phyloP scores from a whole-genome alignment of 176 grass and related monocot species.

The Carex scoparia region DNA sequence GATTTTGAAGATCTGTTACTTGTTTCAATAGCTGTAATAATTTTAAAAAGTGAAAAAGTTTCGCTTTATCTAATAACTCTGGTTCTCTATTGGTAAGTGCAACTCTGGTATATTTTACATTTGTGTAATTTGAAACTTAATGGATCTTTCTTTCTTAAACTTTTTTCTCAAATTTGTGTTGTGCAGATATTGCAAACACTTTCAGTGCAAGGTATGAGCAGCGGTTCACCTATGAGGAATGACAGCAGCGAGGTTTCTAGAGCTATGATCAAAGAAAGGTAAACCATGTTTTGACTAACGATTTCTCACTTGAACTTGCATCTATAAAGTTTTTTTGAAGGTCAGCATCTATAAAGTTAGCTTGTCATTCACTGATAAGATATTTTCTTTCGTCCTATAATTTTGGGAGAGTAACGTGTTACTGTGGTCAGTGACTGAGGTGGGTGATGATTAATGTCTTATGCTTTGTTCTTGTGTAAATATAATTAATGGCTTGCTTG shows the following conservation, averaged over 20 bases:
- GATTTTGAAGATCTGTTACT: too few species aligned
- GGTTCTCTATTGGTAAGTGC: too few species aligned
- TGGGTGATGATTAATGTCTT: neutral
- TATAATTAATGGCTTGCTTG: neutral
- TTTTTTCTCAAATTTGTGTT: too few species aligned
- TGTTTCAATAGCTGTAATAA: too few species aligned
- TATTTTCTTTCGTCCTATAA: neutral
- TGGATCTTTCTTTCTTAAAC: too few species aligned
- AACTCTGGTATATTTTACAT: too few species aligned
- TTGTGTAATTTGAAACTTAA: too few species aligned
- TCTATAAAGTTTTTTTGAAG: neutral
- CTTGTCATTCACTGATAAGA: neutral
- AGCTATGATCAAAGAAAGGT: constrained; percentile 80
- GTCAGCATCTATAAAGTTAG: too few species aligned
- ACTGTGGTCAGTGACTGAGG: neutral
- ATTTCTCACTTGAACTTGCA: neutral
- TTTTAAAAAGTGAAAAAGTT: too few species aligned
- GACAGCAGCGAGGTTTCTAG: constrained; percentile 61
- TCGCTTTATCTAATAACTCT: too few species aligned
- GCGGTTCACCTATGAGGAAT: constrained; percentile 40
- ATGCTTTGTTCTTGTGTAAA: neutral
- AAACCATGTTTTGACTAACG: neutral
- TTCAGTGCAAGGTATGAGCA: neutral
- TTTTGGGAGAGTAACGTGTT: neutral
- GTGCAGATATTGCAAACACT: too few species aligned